A percentile compares a stretch with the other conserved stretches of the same genome.
These are phyloP conservation scores for Cyclotella sp. DNA, from an alignment of 108 stramenopile species.

Conservation along the genomic window DNA sequence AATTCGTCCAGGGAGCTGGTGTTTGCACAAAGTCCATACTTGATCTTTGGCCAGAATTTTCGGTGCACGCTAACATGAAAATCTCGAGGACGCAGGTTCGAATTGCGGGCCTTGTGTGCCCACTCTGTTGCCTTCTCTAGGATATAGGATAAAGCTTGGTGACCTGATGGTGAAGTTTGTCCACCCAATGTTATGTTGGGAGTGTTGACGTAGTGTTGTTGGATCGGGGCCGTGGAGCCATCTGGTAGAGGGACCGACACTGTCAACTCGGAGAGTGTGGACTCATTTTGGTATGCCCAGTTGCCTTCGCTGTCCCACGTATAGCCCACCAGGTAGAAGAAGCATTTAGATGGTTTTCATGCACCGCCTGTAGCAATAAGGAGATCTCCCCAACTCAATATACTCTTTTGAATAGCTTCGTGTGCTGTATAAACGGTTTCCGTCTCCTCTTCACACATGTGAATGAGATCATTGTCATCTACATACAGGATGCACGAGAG, in stretches of 20 bases:
- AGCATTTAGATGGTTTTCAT: no score
- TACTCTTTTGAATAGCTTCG: neutral
- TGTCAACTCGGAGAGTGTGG: neutral
- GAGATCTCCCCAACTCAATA: slow-evolving; percentile 15
- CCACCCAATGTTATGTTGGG: neutral
- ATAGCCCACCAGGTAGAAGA: neutral
- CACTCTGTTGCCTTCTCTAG: neutral
- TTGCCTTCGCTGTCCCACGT: neutral
- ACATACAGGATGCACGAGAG: neutral
- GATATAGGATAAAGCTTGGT: neutral
- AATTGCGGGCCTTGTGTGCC: neutral
- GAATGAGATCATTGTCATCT: slow-evolving; percentile 3
- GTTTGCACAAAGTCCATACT: slow-evolving; percentile 9
- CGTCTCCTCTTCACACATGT: neutral
- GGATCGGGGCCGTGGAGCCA: neutral
- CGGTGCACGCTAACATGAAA: neutral
- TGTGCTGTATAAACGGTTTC: neutral
- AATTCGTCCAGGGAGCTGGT: neutral
- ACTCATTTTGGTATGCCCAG: slow-evolving; percentile 1
- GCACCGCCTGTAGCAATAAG: neutral
- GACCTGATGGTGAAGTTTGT: neutral
- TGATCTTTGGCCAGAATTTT: slow-evolving; percentile 8
- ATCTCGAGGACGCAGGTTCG: neutral
- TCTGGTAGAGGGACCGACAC: neutral
- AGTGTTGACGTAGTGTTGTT: neutral